phyloP scores from a whole-genome alignment of 2,329 filamentous ascomycete genomes.

The Biscogniauxia sp. region DNA sequence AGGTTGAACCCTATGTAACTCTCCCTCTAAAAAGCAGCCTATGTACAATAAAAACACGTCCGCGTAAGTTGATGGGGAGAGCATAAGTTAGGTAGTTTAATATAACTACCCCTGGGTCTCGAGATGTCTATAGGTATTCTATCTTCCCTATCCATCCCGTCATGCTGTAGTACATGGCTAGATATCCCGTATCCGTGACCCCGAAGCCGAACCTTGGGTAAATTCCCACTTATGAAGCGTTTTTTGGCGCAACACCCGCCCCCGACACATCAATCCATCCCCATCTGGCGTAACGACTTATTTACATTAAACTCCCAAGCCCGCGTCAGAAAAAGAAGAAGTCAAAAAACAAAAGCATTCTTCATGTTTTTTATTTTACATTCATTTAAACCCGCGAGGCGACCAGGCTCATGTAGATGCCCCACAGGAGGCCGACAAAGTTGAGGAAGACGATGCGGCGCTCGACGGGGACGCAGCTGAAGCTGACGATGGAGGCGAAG shows the following conservation, averaged over 20 bases:
- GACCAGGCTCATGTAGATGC: slow-evolving; percentile 50
- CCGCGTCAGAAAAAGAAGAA: too few species aligned
- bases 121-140: background rate
- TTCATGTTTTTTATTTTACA: too few species aligned
- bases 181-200: background rate
- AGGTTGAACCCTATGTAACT: background rate
- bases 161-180: background rate
- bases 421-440: slow-evolving; percentile 48
- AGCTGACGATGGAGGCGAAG: slow-evolving; percentile 49
- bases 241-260: too few species aligned
- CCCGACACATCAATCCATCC: too few species aligned
- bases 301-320: too few species aligned
- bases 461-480: slow-evolving; percentile 48
- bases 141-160: background rate
- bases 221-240: too few species aligned
- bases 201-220: background rate
- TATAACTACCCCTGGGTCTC: background rate
- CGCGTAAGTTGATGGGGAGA: background rate
- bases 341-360: background rate
- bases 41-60: background rate
- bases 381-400: slow-evolving; percentile 38
- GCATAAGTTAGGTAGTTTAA: too few species aligned
- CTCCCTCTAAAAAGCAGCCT: background rate
- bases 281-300: too few species aligned
- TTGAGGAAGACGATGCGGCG: slow-evolving; percentile 49